Evolutionary conservation across 352 stramenopile genomes (phyloP).

Genomic region (Salisapilia sapeloensis): DNA sequence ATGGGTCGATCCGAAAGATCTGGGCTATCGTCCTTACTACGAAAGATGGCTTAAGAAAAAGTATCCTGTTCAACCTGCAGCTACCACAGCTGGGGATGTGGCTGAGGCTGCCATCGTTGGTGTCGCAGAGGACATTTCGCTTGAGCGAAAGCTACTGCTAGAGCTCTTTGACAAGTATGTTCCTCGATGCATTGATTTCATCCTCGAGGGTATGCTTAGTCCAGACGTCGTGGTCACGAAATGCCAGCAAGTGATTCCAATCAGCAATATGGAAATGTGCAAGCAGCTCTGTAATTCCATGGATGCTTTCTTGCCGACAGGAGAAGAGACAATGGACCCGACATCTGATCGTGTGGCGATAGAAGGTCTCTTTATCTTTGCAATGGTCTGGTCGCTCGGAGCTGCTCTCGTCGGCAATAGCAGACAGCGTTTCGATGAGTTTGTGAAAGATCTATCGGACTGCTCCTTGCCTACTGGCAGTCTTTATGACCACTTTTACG

Average conservation of each 20-base stretch:
- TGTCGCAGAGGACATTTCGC: not conserved
- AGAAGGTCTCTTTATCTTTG: slow-evolving; percentile 89
- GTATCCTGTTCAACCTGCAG: slow-evolving; percentile 22
- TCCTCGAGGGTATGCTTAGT: slow-evolving; percentile 80
- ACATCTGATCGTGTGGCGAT: slow-evolving; percentile 36
- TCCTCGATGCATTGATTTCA: slow-evolving; percentile 81
- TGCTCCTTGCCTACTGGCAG: slow-evolving; percentile 55
- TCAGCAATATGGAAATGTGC: slow-evolving; percentile 91
- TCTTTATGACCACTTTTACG: slow-evolving; percentile 85
- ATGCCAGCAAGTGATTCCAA: slow-evolving; percentile 84
- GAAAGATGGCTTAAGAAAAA: slow-evolving; percentile 89
- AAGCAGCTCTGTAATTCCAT: slow-evolving; percentile 89
- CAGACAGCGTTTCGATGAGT: slow-evolving; percentile 78
- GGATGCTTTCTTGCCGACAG: slow-evolving; percentile 79
- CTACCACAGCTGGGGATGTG: not conserved
- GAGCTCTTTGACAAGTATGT: slow-evolving; percentile 92
- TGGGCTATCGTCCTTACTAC: slow-evolving; percentile 90
- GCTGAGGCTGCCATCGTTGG: not conserved
- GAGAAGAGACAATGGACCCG: slow-evolving; percentile 23
- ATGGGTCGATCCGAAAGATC: slow-evolving; percentile 93
- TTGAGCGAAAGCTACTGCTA: slow-evolving; percentile 37
- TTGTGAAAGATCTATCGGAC: slow-evolving; percentile 78
- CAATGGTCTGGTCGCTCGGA: slow-evolving; percentile 86
- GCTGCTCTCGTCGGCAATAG: slow-evolving; percentile 70
- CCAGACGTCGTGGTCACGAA: slow-evolving; percentile 84